These are phyloP conservation scores for Colletotrichum gloeosporioides DNA, from an alignment of 2,329 filamentous ascomycete species.

Conservation along the genomic window DNA sequence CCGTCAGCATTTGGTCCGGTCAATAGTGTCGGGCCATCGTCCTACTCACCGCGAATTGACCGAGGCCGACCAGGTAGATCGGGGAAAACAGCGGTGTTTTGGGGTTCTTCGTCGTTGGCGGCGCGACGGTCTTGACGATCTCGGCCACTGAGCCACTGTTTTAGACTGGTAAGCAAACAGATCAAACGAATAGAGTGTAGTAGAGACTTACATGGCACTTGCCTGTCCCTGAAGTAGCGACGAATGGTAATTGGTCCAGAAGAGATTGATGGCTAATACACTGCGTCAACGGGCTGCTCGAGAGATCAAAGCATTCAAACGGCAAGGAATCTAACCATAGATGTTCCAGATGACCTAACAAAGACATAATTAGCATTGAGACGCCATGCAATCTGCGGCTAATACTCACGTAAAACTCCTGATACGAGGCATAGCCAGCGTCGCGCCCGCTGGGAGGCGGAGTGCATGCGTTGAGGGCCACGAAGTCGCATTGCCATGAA, in stretches of 20 bases:
- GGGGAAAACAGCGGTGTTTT: background rate
- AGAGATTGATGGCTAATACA: background rate
- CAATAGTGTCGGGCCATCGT: fast-evolving
- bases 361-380: background rate
- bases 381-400: fast-evolving
- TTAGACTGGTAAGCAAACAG: background rate
- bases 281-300: background rate
- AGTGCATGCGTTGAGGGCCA: background rate
- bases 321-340: background rate
- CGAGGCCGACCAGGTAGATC: background rate
- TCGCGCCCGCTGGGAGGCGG: background rate
- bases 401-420: background rate
- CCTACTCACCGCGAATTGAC: background rate
- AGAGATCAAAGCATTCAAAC: background rate
- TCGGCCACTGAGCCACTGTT: background rate
- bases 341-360: conserved; percentile 1
- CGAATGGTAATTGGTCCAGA: background rate
- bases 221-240: background rate
- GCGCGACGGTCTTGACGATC: background rate
- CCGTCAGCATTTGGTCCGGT: background rate
- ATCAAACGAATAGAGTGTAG: fast-evolving
- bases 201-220: background rate
- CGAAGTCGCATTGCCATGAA: conserved; percentile 6
- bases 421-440: background rate
- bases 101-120: background rate